Conservation (phyloP, 139 green algal species). For the Chlorella sorokiniana region DNA sequence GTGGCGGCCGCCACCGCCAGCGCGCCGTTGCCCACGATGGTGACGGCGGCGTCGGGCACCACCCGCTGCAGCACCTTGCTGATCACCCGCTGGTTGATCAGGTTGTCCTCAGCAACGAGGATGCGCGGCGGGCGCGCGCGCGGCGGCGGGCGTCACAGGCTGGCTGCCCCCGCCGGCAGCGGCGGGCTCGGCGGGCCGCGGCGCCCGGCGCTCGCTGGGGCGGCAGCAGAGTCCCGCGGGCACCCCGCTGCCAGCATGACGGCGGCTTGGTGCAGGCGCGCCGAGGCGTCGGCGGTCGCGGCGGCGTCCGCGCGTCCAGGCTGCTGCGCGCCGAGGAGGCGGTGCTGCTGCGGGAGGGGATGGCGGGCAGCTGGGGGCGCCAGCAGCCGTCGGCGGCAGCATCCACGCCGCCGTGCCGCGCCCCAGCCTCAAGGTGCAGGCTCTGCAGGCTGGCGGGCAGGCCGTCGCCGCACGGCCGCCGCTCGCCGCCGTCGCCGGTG, state of each 20-base stretch:
- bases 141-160: neutral
- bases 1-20: slow-evolving; percentile 48
- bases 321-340: slow-evolving; percentile 18
- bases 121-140: slow-evolving; percentile 44
- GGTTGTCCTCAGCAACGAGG: slow-evolving; percentile 79
- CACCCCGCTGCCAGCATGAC: neutral
- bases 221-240: neutral
- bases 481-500: neutral
- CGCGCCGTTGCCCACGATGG: slow-evolving; percentile 68
- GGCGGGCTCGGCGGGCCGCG: neutral
- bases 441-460: neutral
- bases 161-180: neutral
- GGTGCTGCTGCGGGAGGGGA: slow-evolving; percentile 5
- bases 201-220: neutral
- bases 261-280: neutral
- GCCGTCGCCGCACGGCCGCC: neutral
- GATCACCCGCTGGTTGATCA: slow-evolving; percentile 72
- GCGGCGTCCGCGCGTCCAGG: neutral
- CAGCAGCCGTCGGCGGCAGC: neutral
- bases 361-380: slow-evolving; percentile 12
- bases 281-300: neutral
- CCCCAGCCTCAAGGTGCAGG: neutral
- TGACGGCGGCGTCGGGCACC: slow-evolving; percentile 37
- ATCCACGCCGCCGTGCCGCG: neutral
- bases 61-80: slow-evolving; percentile 60